phyloP scores from a whole-genome alignment of 1,284 basidiomycete genomes.

The Ceratorhiza oryzae-sativae region DNA sequence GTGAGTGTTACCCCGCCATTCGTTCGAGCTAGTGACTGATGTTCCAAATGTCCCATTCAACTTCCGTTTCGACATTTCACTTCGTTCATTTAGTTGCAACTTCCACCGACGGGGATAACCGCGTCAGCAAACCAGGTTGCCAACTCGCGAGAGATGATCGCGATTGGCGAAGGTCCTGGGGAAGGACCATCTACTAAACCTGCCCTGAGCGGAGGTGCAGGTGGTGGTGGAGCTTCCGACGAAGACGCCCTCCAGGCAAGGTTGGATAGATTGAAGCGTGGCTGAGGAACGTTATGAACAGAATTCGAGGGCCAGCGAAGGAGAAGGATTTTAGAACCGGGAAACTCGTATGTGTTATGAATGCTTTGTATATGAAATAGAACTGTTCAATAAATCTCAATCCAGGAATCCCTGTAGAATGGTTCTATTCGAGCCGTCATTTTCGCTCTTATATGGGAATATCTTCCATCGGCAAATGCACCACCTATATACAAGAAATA shows the following conservation, averaged over 20 bases:
- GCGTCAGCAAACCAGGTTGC: conserved; percentile 65
- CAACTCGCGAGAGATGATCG: conserved; percentile 77
- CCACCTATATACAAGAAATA: too few species aligned
- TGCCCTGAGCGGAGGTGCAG: conserved; percentile 51
- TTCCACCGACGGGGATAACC: conserved; percentile 77
- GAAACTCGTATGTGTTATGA: background rate
- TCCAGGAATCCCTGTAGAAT: too few species aligned
- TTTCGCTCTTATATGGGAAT: too few species aligned
- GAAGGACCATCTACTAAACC: conserved; percentile 48
- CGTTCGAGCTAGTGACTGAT: conserved; percentile 28
- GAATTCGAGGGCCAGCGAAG: too few species aligned
- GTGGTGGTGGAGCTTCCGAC: conserved; percentile 65
- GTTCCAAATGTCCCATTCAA: conserved; percentile 23
- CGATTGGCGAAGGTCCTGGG: conserved; percentile 70
- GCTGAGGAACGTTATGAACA: background rate
- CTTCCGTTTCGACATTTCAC: background rate
- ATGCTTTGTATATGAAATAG: background rate
- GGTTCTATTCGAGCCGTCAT: too few species aligned
- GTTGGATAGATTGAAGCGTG: conserved; percentile 69
- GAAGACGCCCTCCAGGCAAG: conserved; percentile 90
- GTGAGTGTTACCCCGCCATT: conserved; percentile 55
- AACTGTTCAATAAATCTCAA: background rate
- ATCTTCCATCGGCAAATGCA: too few species aligned
- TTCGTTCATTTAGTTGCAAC: conserved; percentile 69
- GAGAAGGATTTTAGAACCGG: background rate